phyloP scores from a whole-genome alignment of 75 land plant genomes.

The Sequoia sempervirens region DNA sequence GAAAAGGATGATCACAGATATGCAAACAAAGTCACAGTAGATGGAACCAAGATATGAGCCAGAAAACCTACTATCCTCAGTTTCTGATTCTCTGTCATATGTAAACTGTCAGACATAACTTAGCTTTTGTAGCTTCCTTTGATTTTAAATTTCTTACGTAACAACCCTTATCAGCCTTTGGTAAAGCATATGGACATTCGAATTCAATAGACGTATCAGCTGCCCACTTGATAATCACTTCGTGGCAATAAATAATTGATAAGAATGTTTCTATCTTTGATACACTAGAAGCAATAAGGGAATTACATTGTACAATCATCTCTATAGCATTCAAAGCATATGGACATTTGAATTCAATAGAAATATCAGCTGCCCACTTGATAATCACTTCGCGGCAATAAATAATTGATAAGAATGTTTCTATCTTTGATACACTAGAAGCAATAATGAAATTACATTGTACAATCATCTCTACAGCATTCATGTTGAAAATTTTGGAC shows the following conservation, averaged over 20 bases:
- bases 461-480: too few species aligned
- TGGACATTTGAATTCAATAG: too few species aligned
- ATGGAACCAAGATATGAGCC: not conserved
- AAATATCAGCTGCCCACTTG: too few species aligned
- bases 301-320: too few species aligned
- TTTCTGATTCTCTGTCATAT: not conserved
- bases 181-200: not conserved
- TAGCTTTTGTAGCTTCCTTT: not conserved
- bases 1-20: not conserved
- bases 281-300: not conserved
- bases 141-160: not conserved
- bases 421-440: too few species aligned
- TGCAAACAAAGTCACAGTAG: not conserved
- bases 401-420: too few species aligned
- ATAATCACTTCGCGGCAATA: too few species aligned
- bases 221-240: not conserved
- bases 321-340: too few species aligned
- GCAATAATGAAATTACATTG: not conserved
- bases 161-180: not conserved
- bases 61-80: not conserved
- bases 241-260: not conserved
- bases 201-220: not conserved
- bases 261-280: not conserved
- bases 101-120: not conserved
- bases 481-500: not conserved